These are phyloP conservation scores for Trichosanthes truncata DNA, from an alignment of 306 rosid species.

Conservation along the genomic window DNA sequence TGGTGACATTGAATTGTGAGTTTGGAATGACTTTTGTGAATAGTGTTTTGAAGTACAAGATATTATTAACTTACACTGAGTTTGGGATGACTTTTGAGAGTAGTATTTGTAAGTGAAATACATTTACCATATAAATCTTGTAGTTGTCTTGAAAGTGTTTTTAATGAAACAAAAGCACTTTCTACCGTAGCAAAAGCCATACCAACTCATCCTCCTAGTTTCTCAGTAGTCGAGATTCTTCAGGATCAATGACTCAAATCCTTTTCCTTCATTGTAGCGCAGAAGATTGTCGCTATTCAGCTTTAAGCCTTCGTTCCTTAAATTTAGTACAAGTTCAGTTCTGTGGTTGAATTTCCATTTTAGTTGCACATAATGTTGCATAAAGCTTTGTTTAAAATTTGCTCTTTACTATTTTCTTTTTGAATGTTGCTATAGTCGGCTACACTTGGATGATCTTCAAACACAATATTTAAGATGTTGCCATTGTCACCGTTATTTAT, in stretches of 20 bases:
- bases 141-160: background rate
- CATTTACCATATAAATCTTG: background rate
- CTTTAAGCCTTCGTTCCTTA: background rate
- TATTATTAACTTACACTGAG: too few species aligned
- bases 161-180: background rate
- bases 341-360: background rate
- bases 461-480: background rate
- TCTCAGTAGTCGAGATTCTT: background rate
- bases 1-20: background rate
- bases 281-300: background rate
- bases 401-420: background rate
- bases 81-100: background rate
- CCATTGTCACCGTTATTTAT: background rate
- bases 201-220: background rate
- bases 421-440: background rate
- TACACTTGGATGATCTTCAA: background rate
- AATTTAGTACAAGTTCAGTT: background rate
- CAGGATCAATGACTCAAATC: background rate
- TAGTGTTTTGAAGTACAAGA: background rate
- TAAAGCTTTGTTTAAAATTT: background rate
- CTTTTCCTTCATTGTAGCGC: background rate
- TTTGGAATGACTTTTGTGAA: background rate
- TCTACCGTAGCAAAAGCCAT: background rate
- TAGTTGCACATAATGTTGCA: background rate
- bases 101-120: background rate